phyloP scores from a whole-genome alignment of 2,329 filamentous ascomycete species.

The Achaetomium macrosporum region DNA sequence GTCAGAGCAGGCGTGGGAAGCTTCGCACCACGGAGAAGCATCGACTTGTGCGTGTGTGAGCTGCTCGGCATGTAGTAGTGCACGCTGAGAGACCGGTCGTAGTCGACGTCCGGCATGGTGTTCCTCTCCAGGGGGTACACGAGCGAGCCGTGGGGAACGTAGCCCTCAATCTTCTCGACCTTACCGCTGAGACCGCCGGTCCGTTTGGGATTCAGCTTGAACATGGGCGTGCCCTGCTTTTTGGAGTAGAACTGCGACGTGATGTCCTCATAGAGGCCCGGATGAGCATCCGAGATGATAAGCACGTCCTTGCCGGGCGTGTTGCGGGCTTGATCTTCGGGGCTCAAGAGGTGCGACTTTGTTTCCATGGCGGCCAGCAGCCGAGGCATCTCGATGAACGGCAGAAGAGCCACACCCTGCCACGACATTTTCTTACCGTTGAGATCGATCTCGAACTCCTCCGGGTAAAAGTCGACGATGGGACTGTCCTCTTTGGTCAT shows the following conservation, averaged over 20 bases:
- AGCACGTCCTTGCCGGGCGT: conserved; percentile 73
- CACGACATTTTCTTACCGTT: conserved; percentile 99
- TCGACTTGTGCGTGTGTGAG: conserved; percentile 77
- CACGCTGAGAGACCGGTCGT: conserved; percentile 83
- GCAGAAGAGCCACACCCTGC: conserved; percentile 89
- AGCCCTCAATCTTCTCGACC: conserved; percentile 74
- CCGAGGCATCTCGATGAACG: conserved; percentile 91
- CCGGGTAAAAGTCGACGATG: conserved; percentile 96
- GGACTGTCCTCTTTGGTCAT: conserved; percentile 86
- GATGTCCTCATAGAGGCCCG: conserved; percentile 75
- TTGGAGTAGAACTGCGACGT: conserved; percentile 87
- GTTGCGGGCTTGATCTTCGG: conserved; percentile 75
- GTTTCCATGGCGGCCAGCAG: conserved; percentile 75
- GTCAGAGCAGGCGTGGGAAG: conserved; percentile 68
- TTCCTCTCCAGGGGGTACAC: conserved; percentile 68
- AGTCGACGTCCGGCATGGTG: conserved; percentile 70
- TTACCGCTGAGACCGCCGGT: conserved; percentile 76
- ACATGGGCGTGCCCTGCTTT: conserved; percentile 60
- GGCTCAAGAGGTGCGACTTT: conserved; percentile 72
- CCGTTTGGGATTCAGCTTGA: conserved; percentile 66
- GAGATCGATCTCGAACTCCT: conserved; percentile 85
- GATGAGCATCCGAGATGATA: conserved; percentile 75
- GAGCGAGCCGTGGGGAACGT: conserved; percentile 79
- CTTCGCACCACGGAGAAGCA: conserved; percentile 80
- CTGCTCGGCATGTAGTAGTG: conserved; percentile 76